Conservation (phyloP, 305 asterid species). For the Fraxinus albicans region DNA sequence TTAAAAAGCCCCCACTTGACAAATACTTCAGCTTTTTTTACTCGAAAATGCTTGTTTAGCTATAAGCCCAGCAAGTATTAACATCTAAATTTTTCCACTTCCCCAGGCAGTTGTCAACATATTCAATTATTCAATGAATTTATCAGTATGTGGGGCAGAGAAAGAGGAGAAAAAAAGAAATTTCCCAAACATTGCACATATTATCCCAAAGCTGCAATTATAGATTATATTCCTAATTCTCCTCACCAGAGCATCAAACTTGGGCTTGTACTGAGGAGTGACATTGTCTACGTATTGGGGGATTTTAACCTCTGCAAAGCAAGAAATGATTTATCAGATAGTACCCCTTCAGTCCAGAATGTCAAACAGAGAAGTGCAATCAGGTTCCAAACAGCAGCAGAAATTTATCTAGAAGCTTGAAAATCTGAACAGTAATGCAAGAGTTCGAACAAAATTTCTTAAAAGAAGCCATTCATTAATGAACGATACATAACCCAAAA, state of each 20-base stretch:
- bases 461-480: neutral
- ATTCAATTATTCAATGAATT: neutral
- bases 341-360: neutral
- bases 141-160: neutral
- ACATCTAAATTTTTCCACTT: neutral
- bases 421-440: neutral
- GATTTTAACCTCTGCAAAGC: conserved; percentile 67
- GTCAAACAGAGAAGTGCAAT: neutral
- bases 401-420: neutral
- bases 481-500: neutral
- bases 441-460: neutral
- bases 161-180: neutral
- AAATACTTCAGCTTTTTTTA: neutral
- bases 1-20: neutral
- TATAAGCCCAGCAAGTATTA: neutral
- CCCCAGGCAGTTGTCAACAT: neutral
- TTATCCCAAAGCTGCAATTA: neutral
- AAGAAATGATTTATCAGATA: neutral
- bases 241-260: conserved; percentile 92
- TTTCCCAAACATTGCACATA: neutral
- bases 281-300: conserved; percentile 89
- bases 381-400: neutral
- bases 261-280: conserved; percentile 89
- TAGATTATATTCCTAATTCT: conserved; percentile 12
- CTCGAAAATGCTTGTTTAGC: conserved; percentile 17